phyloP scores from a whole-genome alignment of 148 eudicot genomes.

The Heliosperma pusillum region DNA sequence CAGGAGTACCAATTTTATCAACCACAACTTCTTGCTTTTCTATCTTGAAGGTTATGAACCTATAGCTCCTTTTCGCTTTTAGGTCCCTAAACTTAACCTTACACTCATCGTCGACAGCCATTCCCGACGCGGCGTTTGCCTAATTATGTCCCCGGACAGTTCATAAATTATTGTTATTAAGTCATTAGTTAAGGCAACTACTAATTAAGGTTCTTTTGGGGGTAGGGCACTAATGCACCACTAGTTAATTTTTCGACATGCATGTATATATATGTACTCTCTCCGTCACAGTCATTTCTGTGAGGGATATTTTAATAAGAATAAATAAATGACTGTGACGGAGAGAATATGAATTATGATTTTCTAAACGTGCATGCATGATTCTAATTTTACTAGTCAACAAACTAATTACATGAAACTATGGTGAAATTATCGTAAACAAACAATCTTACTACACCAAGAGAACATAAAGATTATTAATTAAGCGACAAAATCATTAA shows the following conservation, averaged over 20 bases:
- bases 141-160: constrained; percentile 6
- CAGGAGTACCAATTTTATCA: constrained; percentile 64
- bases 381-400: too few relatives aligned
- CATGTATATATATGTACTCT: neutral
- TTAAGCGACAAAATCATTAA: neutral
- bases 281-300: too few relatives aligned
- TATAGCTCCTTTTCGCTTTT: constrained; percentile 64
- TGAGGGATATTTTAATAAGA: too few relatives aligned
- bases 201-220: neutral
- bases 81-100: constrained; percentile 66
- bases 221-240: neutral
- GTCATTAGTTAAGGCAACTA: neutral
- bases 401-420: too few relatives aligned
- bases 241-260: neutral
- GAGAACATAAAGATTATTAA: too few relatives aligned
- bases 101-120: constrained; percentile 71
- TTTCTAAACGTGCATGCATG: neutral
- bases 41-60: constrained; percentile 60
- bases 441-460: neutral
- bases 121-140: constrained; percentile 82
- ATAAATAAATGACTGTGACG: too few relatives aligned
- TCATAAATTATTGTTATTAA: neutral
- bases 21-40: constrained; percentile 67
- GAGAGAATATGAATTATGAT: too few relatives aligned
- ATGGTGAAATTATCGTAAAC: neutral